These are phyloP conservation scores for Suaeda aralocaspica DNA, from an alignment of 148 eudicot genomes.

Conservation along the genomic window DNA sequence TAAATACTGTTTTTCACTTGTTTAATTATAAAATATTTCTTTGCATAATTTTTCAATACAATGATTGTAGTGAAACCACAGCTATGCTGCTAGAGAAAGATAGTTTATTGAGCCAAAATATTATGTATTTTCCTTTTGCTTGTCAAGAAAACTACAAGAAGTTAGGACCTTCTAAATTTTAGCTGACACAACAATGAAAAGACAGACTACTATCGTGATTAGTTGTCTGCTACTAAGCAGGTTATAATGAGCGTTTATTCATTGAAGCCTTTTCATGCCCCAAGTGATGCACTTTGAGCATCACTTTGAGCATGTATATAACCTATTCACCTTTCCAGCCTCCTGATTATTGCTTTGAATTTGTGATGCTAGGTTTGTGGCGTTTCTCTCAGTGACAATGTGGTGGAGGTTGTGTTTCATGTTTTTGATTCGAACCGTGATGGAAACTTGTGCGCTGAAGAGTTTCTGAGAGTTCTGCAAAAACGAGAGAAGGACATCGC, in stretches of 20 bases:
- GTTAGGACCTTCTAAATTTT: neutral
- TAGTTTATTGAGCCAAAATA: neutral
- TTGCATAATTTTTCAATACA: neutral
- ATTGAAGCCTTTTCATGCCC: neutral
- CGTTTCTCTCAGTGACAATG: conserved; percentile 42
- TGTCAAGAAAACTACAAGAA: neutral
- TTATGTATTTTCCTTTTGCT: neutral
- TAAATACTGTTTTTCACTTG: no score
- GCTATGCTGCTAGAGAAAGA: neutral
- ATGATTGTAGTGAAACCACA: no score
- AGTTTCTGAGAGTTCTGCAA: conserved; percentile 49
- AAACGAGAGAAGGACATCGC: conserved; percentile 51
- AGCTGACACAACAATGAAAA: neutral
- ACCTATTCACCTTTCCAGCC: neutral
- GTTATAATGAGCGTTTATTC: neutral
- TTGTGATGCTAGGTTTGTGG: conserved; percentile 42
- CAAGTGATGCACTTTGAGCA: neutral
- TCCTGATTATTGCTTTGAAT: neutral
- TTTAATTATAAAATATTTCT: neutral
- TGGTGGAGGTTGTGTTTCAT: conserved; percentile 50
- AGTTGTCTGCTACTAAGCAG: neutral
- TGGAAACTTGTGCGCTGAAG: conserved; percentile 46
- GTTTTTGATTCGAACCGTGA: conserved; percentile 59
- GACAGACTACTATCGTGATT: neutral
- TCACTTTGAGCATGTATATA: neutral